Base-by-base conservation (phyloP, 495 filamentous ascomycete species). In the Penicillium ucsense region DNA sequence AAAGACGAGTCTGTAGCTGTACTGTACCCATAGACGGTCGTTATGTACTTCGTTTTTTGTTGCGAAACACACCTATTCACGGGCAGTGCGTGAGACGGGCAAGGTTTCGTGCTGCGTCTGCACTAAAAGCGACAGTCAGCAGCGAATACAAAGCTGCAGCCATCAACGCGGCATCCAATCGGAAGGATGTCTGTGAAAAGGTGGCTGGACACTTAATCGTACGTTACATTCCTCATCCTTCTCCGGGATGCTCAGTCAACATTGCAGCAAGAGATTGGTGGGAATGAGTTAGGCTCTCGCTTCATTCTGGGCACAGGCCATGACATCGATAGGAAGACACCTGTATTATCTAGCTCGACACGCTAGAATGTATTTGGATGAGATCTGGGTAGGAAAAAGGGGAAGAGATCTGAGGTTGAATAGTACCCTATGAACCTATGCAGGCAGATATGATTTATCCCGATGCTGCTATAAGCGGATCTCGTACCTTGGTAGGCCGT, bases 91-190 rank as follows among this genome's bases (percentile, higher is more conserved):
- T 20, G 20, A 20, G 20, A 20, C 20, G 20, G 20, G 2, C 20
- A 20, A 20, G 2, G 1, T 20, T 20, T 20, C 20, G 2, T 20
- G 20, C 20, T 20, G 20, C 20, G 20, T 20, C 20, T 20, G 20
- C 20, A 20, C 20, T 20, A 20, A 20, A 20, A 38, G 28, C 35
- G 44, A 46, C 38, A 32, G 4, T 38, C 35, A 38, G 42, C 20
- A 41, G 38, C 49, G 39, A 40, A 37, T 47, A 43, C 43, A 28
- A 50, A 47, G 12, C 31, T 45, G 31, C 37, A 41, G 45, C 45
- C 51, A 34, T 48, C 47, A 41, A 27, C 40, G 50, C 33, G 38
- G 32, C 31, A 41, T 42, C 52, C 48, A 55, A 55, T 55, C 37
- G 48, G 33, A 43, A 46, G 28, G 33, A 11, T 47, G 30, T 43